Base-by-base conservation (phyloP, 192 early-diverging fungal species). In the Gonapodya prolifera region DNA sequence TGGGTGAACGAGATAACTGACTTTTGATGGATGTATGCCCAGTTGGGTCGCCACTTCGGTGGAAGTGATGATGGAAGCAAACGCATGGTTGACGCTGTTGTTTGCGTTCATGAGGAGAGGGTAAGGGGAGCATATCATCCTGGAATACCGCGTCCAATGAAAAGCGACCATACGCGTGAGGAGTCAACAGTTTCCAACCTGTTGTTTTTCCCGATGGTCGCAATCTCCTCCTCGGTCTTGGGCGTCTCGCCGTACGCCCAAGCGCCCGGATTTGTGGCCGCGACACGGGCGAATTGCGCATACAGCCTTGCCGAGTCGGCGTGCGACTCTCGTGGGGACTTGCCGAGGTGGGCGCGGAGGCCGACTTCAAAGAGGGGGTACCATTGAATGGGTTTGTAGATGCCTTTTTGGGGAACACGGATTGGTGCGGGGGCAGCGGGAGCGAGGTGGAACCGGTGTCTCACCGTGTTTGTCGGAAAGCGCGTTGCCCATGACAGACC, bases 121-220 rank as follows among this genome's bases (percentile, higher is more conserved):
- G 31, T 73, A 73, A 16, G 71, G 71, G 71, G 2, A 73, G 71
- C 71, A 73, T 2, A 73, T 73, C 71, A 73, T 73, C 8, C 71
- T 61, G 45, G 45, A 16, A 61, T 8, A n/a, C n/a, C n/a, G n/a
- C n/a, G n/a, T n/a, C n/a, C n/a, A n/a, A n/a, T n/a, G n/a, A n/a
- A n/a, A n/a, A n/a, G n/a, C n/a, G n/a, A n/a, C n/a, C n/a, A n/a
- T n/a, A n/a, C n/a, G n/a, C n/a, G n/a, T n/a, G n/a, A n/a, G n/a
- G n/a, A n/a, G n/a, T n/a, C n/a, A n/a, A n/a, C n/a, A n/a, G n/a
- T n/a, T n/a, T n/a, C n/a, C 23, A 16, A 61, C 45, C 45, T 18
- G 71, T 73, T 73, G 16, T 32, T 73, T 73, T 18, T 8, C 16
- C 8, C 13, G 71, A 73, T 73, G 71, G 71, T 32, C 31, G 71